Evolutionary conservation across 1,284 basidiomycete genomes (phyloP).

Genomic region (Limonomyces culmigenus): DNA sequence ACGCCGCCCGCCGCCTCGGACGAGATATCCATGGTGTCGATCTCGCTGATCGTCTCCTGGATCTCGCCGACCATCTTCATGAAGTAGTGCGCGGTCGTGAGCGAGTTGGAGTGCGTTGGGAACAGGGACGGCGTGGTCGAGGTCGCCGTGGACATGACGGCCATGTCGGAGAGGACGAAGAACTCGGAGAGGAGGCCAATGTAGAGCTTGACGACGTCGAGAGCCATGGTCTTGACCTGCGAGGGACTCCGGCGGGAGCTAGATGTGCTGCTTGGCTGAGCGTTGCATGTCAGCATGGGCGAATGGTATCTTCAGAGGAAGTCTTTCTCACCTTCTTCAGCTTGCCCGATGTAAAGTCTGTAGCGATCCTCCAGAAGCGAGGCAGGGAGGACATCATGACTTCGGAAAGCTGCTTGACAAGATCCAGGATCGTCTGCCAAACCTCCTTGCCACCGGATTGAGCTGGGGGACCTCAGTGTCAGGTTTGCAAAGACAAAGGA

Average conservation of each 20-base stretch:
- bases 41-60: constrained; percentile 72
- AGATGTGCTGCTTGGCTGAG: too few relatives aligned
- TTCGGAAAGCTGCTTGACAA: constrained; percentile 60
- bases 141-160: constrained; percentile 30
- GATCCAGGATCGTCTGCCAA: constrained; percentile 68
- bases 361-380: constrained; percentile 88
- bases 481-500: neutral
- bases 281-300: neutral
- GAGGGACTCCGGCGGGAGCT: constrained; percentile 52
- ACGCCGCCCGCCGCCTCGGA: constrained; percentile 53
- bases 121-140: constrained; percentile 38
- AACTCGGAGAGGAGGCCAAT: constrained; percentile 77
- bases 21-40: constrained; percentile 69
- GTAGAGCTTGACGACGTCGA: constrained; percentile 82
- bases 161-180: constrained; percentile 74
- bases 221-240: constrained; percentile 81
- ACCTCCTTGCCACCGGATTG: constrained; percentile 42
- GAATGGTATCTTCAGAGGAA: neutral
- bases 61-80: constrained; percentile 72
- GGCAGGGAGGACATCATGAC: constrained; percentile 60
- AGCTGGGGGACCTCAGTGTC: constrained; percentile 9
- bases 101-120: constrained; percentile 61
- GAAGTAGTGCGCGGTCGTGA: constrained; percentile 74
- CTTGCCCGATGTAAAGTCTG: constrained; percentile 81
- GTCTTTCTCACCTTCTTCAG: constrained; percentile 56